Evolutionary conservation across 768 basidiomycete genomes (phyloP).

Genomic region (Leccinum truebloodii): DNA sequence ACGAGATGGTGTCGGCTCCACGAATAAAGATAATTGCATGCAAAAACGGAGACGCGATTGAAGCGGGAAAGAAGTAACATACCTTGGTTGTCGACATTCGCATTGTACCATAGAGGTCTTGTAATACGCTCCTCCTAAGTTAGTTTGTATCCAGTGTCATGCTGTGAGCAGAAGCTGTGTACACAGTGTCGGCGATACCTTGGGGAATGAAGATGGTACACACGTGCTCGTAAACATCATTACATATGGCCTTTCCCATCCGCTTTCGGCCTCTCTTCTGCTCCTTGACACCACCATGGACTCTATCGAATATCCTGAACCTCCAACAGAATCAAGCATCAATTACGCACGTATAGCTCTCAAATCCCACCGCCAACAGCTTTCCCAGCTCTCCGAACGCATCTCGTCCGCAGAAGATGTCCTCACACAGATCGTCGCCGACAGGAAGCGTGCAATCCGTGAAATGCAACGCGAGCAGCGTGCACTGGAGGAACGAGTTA

Average conservation of each 20-base stretch:
- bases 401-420: conserved; percentile 56
- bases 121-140: conserved; percentile 18
- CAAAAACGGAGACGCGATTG: conserved; percentile 90
- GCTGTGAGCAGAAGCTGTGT: conserved; percentile 15
- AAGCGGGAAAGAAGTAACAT: conserved; percentile 73
- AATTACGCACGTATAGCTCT: conserved; percentile 54
- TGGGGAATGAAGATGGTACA: not conserved
- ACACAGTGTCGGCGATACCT: not conserved
- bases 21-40: conserved; percentile 98
- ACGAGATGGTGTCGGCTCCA: conserved; percentile 68
- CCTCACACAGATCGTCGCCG: conserved; percentile 58
- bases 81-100: not conserved
- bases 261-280: conserved; percentile 9
- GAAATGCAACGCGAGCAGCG: conserved; percentile 52
- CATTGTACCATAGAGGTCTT: conserved; percentile 30
- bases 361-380: conserved; percentile 25
- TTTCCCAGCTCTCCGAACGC: conserved; percentile 39
- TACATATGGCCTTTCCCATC: conserved; percentile 23
- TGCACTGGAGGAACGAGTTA: conserved; percentile 48
- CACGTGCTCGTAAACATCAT: conserved; percentile 25
- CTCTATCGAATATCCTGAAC: conserved; percentile 45
- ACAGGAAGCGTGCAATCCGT: conserved; percentile 53
- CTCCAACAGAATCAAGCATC: conserved; percentile 57
- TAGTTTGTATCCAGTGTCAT: not conserved
- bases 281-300: conserved; percentile 29